Conservation (phyloP, 495 filamentous ascomycete genomes). For the Corynascus novoguineensis region DNA sequence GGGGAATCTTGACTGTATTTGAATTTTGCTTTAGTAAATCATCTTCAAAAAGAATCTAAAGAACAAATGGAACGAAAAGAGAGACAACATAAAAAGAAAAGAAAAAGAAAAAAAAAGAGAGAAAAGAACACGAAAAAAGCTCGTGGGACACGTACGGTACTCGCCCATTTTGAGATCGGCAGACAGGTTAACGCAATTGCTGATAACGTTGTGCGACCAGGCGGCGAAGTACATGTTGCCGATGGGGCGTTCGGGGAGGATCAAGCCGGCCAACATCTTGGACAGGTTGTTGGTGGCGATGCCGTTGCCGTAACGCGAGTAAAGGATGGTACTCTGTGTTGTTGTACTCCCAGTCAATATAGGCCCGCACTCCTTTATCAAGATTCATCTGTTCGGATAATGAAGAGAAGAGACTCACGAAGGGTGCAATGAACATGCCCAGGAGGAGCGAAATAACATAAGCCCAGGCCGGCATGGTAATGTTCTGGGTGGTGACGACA, state of each 20-base stretch:
- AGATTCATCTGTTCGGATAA: too few species aligned
- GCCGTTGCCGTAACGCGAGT: slow-evolving; percentile 32
- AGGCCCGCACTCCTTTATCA: neutral
- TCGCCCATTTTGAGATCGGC: slow-evolving; percentile 34
- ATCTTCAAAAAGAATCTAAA: too few species aligned
- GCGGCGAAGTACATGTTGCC: slow-evolving; percentile 40
- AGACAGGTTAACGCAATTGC: slow-evolving; percentile 26
- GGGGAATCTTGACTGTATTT: slow-evolving; percentile 37
- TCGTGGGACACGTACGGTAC: slow-evolving; percentile 17
- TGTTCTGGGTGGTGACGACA: slow-evolving; percentile 37
- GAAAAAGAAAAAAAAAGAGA: too few species aligned
- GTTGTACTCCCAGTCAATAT: neutral
- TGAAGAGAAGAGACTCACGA: slow-evolving; percentile 21
- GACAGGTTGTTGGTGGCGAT: slow-evolving; percentile 38
- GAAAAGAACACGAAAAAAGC: too few species aligned
- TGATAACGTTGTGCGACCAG: slow-evolving; percentile 22
- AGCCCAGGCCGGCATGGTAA: slow-evolving; percentile 52
- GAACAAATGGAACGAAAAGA: too few species aligned
- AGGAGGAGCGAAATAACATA: slow-evolving; percentile 48
- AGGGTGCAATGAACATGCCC: slow-evolving; percentile 29
- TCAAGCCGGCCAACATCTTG: slow-evolving; percentile 33
- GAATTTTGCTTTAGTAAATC: slow-evolving; percentile 2
- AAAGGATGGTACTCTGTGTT: slow-evolving; percentile 28
- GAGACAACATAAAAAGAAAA: too few species aligned
- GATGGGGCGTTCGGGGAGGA: slow-evolving; percentile 31